Conservation (phyloP, 768 basidiomycete genomes). For the Leccinum sublutescens region DNA sequence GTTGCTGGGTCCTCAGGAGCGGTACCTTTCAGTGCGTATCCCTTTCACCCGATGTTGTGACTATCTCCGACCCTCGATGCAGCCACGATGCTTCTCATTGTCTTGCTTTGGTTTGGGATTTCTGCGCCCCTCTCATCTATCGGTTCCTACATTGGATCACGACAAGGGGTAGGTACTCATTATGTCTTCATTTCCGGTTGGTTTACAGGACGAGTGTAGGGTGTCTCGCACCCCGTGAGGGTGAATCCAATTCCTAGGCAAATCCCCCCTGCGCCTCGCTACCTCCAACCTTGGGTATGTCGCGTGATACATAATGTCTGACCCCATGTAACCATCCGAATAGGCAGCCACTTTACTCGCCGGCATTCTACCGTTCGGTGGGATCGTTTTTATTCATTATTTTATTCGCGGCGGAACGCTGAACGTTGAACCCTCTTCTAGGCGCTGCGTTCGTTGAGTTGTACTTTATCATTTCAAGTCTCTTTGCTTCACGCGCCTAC, state of each 20-base stretch:
- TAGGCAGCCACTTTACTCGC: conserved; percentile 76
- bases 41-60: neutral
- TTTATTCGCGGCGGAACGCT: conserved; percentile 1
- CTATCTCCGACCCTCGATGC: conserved; percentile 1
- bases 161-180: conserved; percentile 67
- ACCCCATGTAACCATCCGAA: conserved; percentile 13
- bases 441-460: conserved; percentile 95
- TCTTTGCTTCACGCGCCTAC: conserved; percentile 90
- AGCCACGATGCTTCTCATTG: conserved; percentile 84
- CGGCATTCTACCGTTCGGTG: conserved; percentile 90
- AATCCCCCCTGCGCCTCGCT: conserved; percentile 84
- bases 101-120: conserved; percentile 90
- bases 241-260: conserved; percentile 96
- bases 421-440: conserved; percentile 24
- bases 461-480: conserved; percentile 86
- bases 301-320: conserved; percentile 1
- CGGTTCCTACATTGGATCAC: conserved; percentile 83
- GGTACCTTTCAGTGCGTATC: conserved; percentile 79
- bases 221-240: conserved; percentile 76
- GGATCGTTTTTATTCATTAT: conserved; percentile 15
- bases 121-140: conserved; percentile 85
- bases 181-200: neutral
- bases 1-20: conserved; percentile 88
- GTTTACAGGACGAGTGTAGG: conserved; percentile 39
- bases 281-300: conserved; percentile 77